Percentiles rank a stretch among this genome's conserved stretches.
phyloP scores from a whole-genome alignment of 148 eudicot species.

The Camellia lanceoleosa region DNA sequence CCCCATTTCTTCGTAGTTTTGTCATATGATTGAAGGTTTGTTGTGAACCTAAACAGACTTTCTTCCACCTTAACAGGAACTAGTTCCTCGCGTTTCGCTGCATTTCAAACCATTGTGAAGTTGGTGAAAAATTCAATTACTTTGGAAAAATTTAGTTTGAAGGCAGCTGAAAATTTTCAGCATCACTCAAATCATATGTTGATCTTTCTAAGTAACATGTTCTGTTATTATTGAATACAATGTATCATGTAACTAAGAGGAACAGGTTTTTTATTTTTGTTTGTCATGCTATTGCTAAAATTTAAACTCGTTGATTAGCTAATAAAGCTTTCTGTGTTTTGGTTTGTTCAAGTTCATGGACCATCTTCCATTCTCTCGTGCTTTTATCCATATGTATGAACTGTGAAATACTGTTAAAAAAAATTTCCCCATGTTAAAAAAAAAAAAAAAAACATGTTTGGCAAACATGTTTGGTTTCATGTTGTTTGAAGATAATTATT shows the following conservation, averaged over 20 bases:
- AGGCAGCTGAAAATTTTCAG: background rate
- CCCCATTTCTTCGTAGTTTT: background rate
- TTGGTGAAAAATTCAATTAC: background rate
- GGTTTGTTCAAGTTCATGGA: background rate
- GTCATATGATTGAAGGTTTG: background rate
- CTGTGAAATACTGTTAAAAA: no score
- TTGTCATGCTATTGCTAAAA: background rate
- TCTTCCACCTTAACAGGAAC: constrained; percentile 47
- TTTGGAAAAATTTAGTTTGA: background rate
- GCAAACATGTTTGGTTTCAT: no score
- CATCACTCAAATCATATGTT: background rate
- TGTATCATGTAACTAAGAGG: background rate
- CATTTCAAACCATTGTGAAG: constrained; percentile 18
- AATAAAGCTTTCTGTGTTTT: background rate
- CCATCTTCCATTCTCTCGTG: background rate
- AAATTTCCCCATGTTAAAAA: no score
- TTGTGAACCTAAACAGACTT: background rate
- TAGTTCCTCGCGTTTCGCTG: constrained; percentile 45
- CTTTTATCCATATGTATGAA: no score
- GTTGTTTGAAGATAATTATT: no score
- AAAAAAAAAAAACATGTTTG: no score
- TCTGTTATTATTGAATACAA: no score
- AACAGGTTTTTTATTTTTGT: no score
- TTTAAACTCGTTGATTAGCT: background rate
- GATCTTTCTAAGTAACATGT: background rate